Base-by-base conservation (phyloP, 2,329 filamentous ascomycete genomes). In the Alternaria ventricosa region DNA sequence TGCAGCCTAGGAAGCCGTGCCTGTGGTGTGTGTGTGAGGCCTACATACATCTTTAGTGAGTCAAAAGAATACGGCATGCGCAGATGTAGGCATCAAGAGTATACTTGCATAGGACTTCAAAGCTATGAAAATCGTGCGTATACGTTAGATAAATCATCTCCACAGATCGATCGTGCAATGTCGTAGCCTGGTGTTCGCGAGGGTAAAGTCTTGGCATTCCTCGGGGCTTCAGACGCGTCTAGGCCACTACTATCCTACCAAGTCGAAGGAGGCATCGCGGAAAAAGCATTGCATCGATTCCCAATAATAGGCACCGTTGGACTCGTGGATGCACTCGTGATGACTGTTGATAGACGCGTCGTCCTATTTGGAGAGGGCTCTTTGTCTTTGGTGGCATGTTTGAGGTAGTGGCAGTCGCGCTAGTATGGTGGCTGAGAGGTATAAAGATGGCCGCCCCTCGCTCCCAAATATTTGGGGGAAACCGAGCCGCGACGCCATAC, bases 401-500 rank as follows among this genome's bases (percentile, higher is more conserved):
- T 55, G 56, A 55, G 56, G 47, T 41, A 56, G 36, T 58, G 60
- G 55, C 44, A 36, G 49, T 55, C 50, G 50, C 60, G 60, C 60
- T 63, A 63, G 50, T 18, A 33, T 25, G 54, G 60, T 55, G 49
- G 60, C 60, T 63, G 56, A 55, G 59, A 63, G 60, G 60, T 63
- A 63, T 63, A 63, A 63, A 63, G 49, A 22, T 36, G 12, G 56
- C 44, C 58, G 56, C 60, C 60, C 60, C 60, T 63, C 60, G 60
- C 60, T 63, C 54, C 53, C 44, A 46, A 61, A 61, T 61, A 51
- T 61, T 57, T 51, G 53, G 53, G 59, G 60, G 23, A 60, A 60
- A 60, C 60, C 56, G 60, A 68, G 67, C 67, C 63, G 60, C 65
- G 65, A 58, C 60, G 60, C 59, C 60, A 60, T 62, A 66, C 65